Evolutionary conservation across 1,139 yeast genomes (phyloP).

Genomic region (Hemisphaericaspora lyxosophila): DNA sequence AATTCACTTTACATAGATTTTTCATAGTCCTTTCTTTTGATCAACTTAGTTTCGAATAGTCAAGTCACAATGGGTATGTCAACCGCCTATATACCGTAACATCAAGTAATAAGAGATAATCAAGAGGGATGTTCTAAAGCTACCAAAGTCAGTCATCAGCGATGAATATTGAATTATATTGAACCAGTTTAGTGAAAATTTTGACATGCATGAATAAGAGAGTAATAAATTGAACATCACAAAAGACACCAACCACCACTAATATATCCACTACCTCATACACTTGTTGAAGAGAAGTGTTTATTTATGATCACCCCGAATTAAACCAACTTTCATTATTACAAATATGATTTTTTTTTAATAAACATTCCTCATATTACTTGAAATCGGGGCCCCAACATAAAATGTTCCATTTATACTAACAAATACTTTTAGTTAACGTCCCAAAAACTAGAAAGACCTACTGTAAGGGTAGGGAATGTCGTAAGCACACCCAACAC

Average conservation of each 20-base stretch:
- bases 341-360: too few relatives aligned
- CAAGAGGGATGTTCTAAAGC: too few relatives aligned
- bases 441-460: constrained; percentile 99
- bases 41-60: constrained; percentile 14
- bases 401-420: constrained; percentile 19
- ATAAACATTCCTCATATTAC: neutral
- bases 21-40: constrained; percentile 5
- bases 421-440: constrained; percentile 67
- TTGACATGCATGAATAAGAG: too few relatives aligned
- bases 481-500: constrained; percentile 99
- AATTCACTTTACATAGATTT: constrained; percentile 2
- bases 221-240: neutral
- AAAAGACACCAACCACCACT: neutral
- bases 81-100: constrained; percentile 2
- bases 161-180: too few relatives aligned
- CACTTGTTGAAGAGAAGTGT: too few relatives aligned
- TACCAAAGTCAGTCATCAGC: too few relatives aligned
- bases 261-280: too few relatives aligned
- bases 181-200: too few relatives aligned
- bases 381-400: neutral
- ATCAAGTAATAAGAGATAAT: neutral
- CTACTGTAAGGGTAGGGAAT: constrained; percentile 98
- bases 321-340: too few relatives aligned
- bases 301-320: too few relatives aligned
- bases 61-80: constrained; percentile 32